phyloP scores from a whole-genome alignment of 805 yeast species.

The Candida nitratophila region DNA sequence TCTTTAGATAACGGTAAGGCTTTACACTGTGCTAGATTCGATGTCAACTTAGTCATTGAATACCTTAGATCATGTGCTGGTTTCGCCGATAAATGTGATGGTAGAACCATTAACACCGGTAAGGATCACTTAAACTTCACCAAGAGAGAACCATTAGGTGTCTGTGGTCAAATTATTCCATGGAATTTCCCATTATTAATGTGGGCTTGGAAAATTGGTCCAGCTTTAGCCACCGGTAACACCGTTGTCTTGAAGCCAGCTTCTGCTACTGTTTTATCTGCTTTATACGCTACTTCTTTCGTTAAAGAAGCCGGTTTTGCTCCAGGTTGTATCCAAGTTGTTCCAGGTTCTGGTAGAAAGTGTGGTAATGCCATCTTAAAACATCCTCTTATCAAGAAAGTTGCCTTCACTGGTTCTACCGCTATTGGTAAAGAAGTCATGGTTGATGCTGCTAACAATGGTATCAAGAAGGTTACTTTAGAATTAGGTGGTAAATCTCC shows the following conservation, averaged over 20 bases:
- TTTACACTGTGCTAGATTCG: conserved; percentile 56
- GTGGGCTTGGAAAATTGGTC: conserved; percentile 76
- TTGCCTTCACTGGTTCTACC: conserved; percentile 81
- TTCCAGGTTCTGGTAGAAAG: conserved; percentile 68
- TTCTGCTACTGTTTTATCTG: conserved; percentile 70
- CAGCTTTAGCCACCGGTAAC: conserved; percentile 74
- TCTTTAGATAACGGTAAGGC: conserved; percentile 77
- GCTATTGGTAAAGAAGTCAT: conserved; percentile 67
- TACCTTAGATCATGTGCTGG: conserved; percentile 71
- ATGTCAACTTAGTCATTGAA: conserved; percentile 55
- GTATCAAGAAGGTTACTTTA: conserved; percentile 71
- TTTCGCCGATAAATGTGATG: conserved; percentile 62
- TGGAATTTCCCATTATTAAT: conserved; percentile 82
- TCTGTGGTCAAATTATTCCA: conserved; percentile 79
- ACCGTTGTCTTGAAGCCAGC: conserved; percentile 70
- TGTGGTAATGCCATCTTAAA: conserved; percentile 66
- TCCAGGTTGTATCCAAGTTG: conserved; percentile 65
- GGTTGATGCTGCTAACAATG: conserved; percentile 61
- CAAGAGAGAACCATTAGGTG: conserved; percentile 70
- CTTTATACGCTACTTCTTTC: conserved; percentile 54
- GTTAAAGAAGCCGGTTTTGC: conserved; percentile 67
- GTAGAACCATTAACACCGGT: conserved; percentile 60
- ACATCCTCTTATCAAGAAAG: conserved; percentile 65
- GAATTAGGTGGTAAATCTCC: conserved; percentile 85
- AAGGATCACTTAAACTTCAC: conserved; percentile 57